Evolutionary conservation across 192 early-diverging fungal genomes (phyloP), one percentile per base, ranked within the genome.

Genomic region (Mortierella alpina): DNA sequence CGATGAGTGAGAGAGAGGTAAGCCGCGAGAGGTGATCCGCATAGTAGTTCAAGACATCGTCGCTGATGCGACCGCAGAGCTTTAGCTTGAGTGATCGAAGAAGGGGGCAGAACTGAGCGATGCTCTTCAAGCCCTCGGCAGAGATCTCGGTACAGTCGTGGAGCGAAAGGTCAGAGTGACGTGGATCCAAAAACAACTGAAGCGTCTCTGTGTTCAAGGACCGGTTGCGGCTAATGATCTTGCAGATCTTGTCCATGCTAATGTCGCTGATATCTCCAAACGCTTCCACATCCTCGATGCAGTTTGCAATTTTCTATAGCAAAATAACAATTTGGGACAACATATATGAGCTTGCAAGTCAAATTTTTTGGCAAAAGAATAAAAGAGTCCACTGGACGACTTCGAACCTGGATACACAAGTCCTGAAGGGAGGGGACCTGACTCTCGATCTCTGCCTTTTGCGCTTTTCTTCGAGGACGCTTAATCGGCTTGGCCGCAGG

Each of bases 81-180:
- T 88, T 87, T 45, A 97, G 85, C 40, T 91, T 84, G 48, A 97
- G 84, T 0, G 71, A 66, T 47, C 85, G 83, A 8, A 95, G 70
- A 23, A 75, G 82, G 14, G 93, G 92, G 55, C 90, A 92, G 60
- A 90, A 82, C n/a, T 86, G 68, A 0, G 91, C 78, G 48, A 97
- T 87, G 51, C 88, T 82, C n/a, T 78, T 70, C 6, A 96, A 75
- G 1, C 86, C 88, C 6, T 53, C 44, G 0, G 84, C 84, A 15
- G 82, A 74, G 23, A 97, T 85, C 67, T 88, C 80, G 14, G 95
- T 93, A 69, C 94, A 95, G 58, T 97, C 96, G 82, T 92, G 95
- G 17, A 97, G 85, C 4, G 84, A 69, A 7, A 97, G 59, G 8
- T 87, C 68, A 6, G 72, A 77, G 41, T 88, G 86, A 7, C 84